Evolutionary conservation across 176 grass and related monocot genomes (phyloP).

Genomic region (Hordeum marinum): DNA sequence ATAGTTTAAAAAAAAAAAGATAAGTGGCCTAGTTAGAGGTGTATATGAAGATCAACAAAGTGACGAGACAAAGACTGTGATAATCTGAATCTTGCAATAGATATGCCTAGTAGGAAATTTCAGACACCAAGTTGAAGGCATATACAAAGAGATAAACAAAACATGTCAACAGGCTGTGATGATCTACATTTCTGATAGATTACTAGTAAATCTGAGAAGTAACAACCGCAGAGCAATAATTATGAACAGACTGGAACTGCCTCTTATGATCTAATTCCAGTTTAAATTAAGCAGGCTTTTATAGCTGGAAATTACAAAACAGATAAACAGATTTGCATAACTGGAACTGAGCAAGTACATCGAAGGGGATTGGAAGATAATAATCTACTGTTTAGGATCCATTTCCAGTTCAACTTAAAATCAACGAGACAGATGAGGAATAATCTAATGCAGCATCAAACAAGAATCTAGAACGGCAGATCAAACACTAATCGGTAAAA

Average conservation of each 20-base stretch:
- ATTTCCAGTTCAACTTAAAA: neutral
- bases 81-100: neutral
- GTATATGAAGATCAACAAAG: neutral
- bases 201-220: neutral
- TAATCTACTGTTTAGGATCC: too few relatives aligned
- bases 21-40: neutral
- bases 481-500: neutral
- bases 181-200: neutral
- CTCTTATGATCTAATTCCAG: neutral
- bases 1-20: neutral
- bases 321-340: too few relatives aligned
- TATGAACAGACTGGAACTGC: neutral
- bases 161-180: too few relatives aligned
- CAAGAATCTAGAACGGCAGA: neutral
- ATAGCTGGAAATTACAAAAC: too few relatives aligned
- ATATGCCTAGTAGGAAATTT: too few relatives aligned
- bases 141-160: too few relatives aligned
- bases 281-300: neutral
- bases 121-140: too few relatives aligned
- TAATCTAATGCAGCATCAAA: neutral
- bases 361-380: too few relatives aligned
- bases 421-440: too few relatives aligned
- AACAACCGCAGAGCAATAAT: neutral
- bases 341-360: too few relatives aligned
- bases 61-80: neutral